Evolutionary conservation across 768 basidiomycete genomes (phyloP), one percentile per base, ranked within the genome.

Genomic region (Lactarius pseudohatsudake): DNA sequence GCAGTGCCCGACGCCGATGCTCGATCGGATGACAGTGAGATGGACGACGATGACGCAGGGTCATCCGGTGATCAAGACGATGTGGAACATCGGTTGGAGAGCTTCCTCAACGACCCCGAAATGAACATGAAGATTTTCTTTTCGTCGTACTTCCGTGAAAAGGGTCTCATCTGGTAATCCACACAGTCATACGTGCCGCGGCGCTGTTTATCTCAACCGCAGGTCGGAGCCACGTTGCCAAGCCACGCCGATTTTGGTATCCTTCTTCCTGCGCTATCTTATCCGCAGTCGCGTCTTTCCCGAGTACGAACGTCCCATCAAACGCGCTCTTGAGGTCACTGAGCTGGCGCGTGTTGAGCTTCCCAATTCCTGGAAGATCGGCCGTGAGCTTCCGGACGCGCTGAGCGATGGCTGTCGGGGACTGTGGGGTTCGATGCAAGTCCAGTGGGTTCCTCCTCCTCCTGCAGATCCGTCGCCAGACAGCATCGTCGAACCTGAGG

Each of bases 51-150:
- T 1, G 79, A 79, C 50, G 77, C 82, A 13, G 58, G 30, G 7
- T 9, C 55, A 43, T 18, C 47, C 5, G 26, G 22, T n/a, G 38
- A 30, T 32, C 40, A 63, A 20, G 38, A 40, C 38, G 75, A 74
- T 28, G 62, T 72, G 34, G 75, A 73, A 30, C 61, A 64, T 40
- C 70, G 70, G 32, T 76, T 86, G 61, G 71, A 79, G 0, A 68
- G 74, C 4, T 93, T 93, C 74, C 76, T 93, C 65, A 76, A 81
- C 45, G 80, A 90, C 63, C 89, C 91, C 0, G 88, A 86, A 69
- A 75, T 73, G 10, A 75, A 79, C 36, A 76, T 88, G 61, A 84
- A 79, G 63, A 79, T 90, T 22, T 93, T 91, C 75, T 78, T 93
- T 66, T 88, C 89, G 0, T 88, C 88, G 5, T 83, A 85, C 70